These are phyloP conservation scores for Endocalyx cinctus DNA, from an alignment of 2,329 filamentous ascomycete genomes.

Conservation along the genomic window DNA sequence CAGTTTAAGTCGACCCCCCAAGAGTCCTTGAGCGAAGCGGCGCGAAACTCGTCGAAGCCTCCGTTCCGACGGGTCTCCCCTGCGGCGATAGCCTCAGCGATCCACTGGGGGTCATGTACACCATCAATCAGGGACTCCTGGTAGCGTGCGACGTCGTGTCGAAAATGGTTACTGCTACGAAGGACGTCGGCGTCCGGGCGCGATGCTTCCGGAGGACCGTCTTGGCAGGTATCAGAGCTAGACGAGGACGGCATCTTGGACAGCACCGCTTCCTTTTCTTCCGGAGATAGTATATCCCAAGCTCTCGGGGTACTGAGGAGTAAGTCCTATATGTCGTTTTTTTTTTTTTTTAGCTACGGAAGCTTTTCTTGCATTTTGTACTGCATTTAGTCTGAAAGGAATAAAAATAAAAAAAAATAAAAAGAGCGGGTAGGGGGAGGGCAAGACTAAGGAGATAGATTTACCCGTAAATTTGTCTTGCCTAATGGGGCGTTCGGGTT, in stretches of 20 bases:
- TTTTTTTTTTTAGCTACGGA: slow-evolving; percentile 1
- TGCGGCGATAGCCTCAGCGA: slow-evolving; percentile 46
- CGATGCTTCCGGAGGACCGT: slow-evolving; percentile 29
- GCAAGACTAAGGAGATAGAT: no score
- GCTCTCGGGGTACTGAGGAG: slow-evolving; percentile 32
- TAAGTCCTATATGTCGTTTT: no score
- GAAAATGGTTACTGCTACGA: slow-evolving; percentile 43
- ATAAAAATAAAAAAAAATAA: slow-evolving; percentile 2
- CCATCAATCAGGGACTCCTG: slow-evolving; percentile 42
- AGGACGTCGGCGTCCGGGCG: slow-evolving; percentile 39
- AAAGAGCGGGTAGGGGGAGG: not conserved
- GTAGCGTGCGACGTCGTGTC: slow-evolving; percentile 41
- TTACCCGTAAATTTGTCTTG: slow-evolving; percentile 29
- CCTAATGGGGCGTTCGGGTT: slow-evolving; percentile 31
- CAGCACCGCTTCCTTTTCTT: slow-evolving; percentile 30
- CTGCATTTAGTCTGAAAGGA: no score
- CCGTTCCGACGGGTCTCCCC: slow-evolving; percentile 44
- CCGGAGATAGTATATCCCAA: slow-evolving; percentile 31
- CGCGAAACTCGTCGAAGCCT: slow-evolving; percentile 44
- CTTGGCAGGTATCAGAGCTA: no score
- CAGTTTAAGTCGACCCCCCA: no score
- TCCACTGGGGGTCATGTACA: slow-evolving; percentile 49
- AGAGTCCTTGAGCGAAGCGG: slow-evolving; percentile 39
- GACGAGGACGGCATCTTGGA: no score
- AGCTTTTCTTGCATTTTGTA: no score